Base-by-base conservation (phyloP, 768 basidiomycete genomes). In the Mycena haematopus region DNA sequence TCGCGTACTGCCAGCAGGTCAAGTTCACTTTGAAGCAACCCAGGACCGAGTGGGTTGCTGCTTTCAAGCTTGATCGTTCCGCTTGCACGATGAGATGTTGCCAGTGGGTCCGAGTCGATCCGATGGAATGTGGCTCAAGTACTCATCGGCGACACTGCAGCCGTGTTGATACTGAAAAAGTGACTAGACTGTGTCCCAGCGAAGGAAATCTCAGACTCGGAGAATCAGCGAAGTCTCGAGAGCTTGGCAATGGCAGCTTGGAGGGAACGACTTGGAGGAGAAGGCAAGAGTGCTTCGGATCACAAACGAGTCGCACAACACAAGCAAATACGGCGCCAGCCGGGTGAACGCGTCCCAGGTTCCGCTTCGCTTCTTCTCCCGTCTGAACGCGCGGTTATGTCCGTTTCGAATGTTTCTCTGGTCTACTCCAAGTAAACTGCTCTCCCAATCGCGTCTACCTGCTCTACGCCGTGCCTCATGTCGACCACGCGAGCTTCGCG, bases 1-100 rank as follows among this genome's bases (percentile, higher is more conserved):
- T 58, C 65, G 24, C 64, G 63, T 44, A 73, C 47, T n/a, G 62
- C 60, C 29, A 63, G 56, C 24, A 71, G n/a, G 52, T 72, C 73
- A 45, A 66, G 59, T 1, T 49, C 50, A n/a, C 55, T 56, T 24
- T 22, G 61, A 36, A 79, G 75, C 72, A 83, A 78, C 52, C 76
- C 76, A 0, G 81, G 79, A 68, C 70, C 74, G 69, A 80, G 79
- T 25, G 79, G 72, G 65, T 75, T 67, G 24, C 73, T 76, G 17
- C 77, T 76, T 52, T 73, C 78, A 62, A 81, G 57, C n/a, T 55
- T 68, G 17, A 73, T 36, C 22, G 60, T 62, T 8, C 72, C 72
- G 47, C 71, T 71, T 73, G 36, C 13, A 47, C 6, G 19, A 35
- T n/a, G 21, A n/a, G 47, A 45, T 24, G 25, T 46, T 35, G 29